Conservation (phyloP, 225 moss, liverwort and hornwort genomes). For the Thuidium tamariscinum region DNA sequence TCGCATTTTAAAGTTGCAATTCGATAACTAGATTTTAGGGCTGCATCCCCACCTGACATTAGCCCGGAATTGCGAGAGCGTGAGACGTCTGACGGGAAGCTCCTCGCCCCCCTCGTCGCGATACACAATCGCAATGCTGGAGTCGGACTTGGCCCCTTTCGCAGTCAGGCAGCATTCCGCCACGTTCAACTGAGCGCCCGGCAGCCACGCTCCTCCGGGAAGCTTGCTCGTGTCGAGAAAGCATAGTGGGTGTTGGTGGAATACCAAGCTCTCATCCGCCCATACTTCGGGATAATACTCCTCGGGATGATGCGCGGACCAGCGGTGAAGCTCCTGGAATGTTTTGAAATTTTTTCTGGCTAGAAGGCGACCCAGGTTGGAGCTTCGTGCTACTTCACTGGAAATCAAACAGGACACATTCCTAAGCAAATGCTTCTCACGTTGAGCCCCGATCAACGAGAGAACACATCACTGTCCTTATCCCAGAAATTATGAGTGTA, state of each 20-base stretch:
- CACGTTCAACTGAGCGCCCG: constrained; percentile 45
- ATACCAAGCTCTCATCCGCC: constrained; percentile 23
- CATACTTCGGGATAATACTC: constrained; percentile 21
- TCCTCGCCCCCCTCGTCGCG: constrained; percentile 80
- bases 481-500: background rate
- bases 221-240: constrained; percentile 22
- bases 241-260: constrained; percentile 20
- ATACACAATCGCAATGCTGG: constrained; percentile 52
- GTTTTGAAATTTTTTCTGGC: background rate
- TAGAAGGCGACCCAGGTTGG: constrained; percentile 36
- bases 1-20: background rate
- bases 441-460: background rate
- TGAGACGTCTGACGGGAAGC: constrained; percentile 35
- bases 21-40: background rate
- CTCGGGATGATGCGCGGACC: constrained; percentile 42
- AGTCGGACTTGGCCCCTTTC: constrained; percentile 39
- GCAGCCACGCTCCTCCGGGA: constrained; percentile 35
- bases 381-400: constrained; percentile 32
- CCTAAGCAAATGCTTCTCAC: background rate
- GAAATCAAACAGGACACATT: background rate
- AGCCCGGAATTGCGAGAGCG: constrained; percentile 48
- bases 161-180: constrained; percentile 64
- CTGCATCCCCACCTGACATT: constrained; percentile 14
- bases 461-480: background rate
- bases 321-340: constrained; percentile 31